A percentile compares a stretch with the other conserved stretches of the same genome.
These are phyloP conservation scores for Cucumis cinereus DNA, from an alignment of 306 rosid species.

Conservation along the genomic window DNA sequence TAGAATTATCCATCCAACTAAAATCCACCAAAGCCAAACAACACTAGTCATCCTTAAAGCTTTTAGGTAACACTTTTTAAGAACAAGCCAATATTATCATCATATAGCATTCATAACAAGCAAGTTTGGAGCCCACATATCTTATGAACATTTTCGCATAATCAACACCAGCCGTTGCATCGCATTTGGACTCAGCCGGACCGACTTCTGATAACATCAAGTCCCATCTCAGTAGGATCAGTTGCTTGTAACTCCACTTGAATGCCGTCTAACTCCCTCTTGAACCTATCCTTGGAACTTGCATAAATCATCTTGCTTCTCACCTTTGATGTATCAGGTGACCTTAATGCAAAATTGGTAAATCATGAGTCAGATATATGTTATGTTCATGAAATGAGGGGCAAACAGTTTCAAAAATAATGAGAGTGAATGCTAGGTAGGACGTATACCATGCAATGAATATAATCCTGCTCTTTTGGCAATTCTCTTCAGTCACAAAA, in stretches of 20 bases:
- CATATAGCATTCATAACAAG: slow-evolving; percentile 1
- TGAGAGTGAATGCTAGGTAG: neutral
- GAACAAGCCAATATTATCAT: neutral
- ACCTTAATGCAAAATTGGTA: neutral
- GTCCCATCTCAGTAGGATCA: slow-evolving; percentile 14
- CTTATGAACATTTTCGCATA: slow-evolving; percentile 1
- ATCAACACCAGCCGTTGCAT: neutral
- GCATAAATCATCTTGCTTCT: slow-evolving; percentile 12
- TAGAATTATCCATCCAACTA: neutral
- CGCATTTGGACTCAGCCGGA: neutral
- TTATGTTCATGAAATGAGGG: neutral
- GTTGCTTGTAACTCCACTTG: slow-evolving; percentile 13
- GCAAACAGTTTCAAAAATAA: neutral
- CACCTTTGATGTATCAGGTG: slow-evolving; percentile 1
- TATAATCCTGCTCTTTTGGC: slow-evolving; percentile 41
- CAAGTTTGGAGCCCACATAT: slow-evolving; percentile 1
- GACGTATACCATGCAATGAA: slow-evolving; percentile 35
- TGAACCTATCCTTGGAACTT: slow-evolving; percentile 10
- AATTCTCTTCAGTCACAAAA: slow-evolving; percentile 34
- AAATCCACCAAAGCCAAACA: neutral
- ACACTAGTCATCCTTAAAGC: neutral
- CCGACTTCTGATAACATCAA: slow-evolving; percentile 11
- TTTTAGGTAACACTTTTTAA: neutral
- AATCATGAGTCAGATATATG: neutral
- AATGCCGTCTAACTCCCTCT: slow-evolving; percentile 9